Evolutionary conservation across 2,329 filamentous ascomycete species (phyloP), one percentile per base, ranked within the genome.

Genomic region (Tolypocladium amazonense): DNA sequence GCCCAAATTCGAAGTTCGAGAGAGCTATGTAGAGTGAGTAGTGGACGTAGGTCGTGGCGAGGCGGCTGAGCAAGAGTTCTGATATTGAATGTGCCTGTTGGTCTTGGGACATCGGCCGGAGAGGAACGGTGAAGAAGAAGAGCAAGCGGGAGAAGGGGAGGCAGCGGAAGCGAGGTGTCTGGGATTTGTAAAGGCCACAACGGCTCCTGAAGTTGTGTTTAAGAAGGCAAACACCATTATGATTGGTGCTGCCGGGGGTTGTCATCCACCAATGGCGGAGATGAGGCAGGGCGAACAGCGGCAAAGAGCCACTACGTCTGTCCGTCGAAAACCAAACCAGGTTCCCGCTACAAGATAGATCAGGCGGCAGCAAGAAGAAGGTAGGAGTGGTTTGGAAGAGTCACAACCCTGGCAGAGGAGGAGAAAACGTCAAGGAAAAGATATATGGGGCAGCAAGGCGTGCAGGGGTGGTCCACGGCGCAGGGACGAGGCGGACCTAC

Each of bases 261-360:
- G 54, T 64, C 63, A 60, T 66, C 63, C 65, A 69, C 72, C 72
- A 74, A 73, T 72, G 63, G 64, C 67, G 65, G 66, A 68, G 69
- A 69, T 69, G 70, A 73, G 69, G 70, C 68, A 71, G 66, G 70
- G 67, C 61, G 64, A 63, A 65, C 65, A 66, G 70, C 66, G 69
- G 69, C 68, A 70, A 69, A 64, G 63, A 67, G 64, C 62, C 66
- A 69, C 64, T 62, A 68, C 66, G 65, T 54, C 18, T 63, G 63
- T 57, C 47, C 58, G 52, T 59, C 30, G 8, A 68, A 65, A 61
- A 39, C 39, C 41, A 41, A 41, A 37, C 58, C 58, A 30, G 58
- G 53, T 56, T 59, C 41, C 53, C 25, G 58, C 58, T 56, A 56
- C 25, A 43, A 57, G 56, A 57, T 33, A 54, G 25, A 41, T 52